Conservation (phyloP, 352 stramenopile species). For the Elongisporangium prolatum region DNA sequence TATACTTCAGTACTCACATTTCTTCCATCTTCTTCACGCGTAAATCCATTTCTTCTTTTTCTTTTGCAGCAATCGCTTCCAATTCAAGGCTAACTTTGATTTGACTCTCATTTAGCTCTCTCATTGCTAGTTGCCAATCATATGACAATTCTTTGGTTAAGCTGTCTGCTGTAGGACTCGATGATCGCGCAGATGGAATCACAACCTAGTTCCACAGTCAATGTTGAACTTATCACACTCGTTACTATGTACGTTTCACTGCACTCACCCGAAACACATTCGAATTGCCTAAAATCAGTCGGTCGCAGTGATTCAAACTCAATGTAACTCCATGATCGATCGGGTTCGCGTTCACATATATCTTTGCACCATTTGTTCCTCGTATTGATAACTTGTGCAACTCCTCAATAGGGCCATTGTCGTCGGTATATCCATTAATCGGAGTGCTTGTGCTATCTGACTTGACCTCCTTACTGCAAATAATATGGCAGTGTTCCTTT, state of each 20-base stretch:
- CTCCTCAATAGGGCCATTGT: not conserved
- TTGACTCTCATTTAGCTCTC: constrained; percentile 77
- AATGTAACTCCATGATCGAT: constrained; percentile 29
- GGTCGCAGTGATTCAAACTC: constrained; percentile 55
- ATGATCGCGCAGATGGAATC: constrained; percentile 34
- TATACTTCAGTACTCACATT: constrained; percentile 23
- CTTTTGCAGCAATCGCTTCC: constrained; percentile 50
- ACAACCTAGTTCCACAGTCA: constrained; percentile 26
- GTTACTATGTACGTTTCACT: too few relatives aligned
- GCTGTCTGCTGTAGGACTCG: constrained; percentile 20
- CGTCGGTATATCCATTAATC: not conserved
- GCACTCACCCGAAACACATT: constrained; percentile 63
- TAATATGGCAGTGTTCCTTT: constrained; percentile 67
- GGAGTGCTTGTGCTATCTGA: not conserved
- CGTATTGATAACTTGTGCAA: constrained; percentile 23
- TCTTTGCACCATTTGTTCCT: constrained; percentile 33
- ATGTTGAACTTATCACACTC: too few relatives aligned
- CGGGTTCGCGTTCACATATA: constrained; percentile 68
- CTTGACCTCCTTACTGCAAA: constrained; percentile 5
- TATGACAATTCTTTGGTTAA: constrained; percentile 43
- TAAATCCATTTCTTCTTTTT: constrained; percentile 76
- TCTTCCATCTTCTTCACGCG: constrained; percentile 72
- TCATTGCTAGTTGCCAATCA: constrained; percentile 77
- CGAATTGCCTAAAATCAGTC: constrained; percentile 68
- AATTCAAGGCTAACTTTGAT: constrained; percentile 54